Evolutionary conservation across 257 asterid species (phyloP).

Genomic region (Solanum sejunctum): DNA sequence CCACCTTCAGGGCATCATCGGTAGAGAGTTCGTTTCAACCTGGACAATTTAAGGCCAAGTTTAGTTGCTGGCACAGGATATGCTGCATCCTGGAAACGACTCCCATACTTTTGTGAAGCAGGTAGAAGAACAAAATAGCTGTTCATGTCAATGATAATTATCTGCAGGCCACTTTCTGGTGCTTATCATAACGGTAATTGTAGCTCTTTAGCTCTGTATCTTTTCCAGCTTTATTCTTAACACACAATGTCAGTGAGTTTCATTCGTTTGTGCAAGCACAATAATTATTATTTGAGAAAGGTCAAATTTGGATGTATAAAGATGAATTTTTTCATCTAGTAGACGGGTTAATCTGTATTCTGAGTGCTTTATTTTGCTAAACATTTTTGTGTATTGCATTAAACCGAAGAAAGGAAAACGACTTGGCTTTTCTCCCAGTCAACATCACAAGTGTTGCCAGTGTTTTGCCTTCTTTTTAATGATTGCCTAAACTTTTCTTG

Average conservation of each 20-base stretch:
- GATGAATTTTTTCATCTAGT: background rate
- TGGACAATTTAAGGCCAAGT: background rate
- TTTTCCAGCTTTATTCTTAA: background rate
- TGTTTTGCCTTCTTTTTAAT: background rate
- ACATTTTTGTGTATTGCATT: background rate
- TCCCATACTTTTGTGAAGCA: background rate
- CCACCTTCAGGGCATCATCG: conserved; percentile 47
- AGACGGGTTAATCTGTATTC: background rate
- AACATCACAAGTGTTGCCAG: background rate
- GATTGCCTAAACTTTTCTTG: background rate
- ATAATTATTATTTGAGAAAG: background rate
- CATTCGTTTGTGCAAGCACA: background rate
- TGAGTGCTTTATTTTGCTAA: background rate
- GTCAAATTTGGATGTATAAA: background rate
- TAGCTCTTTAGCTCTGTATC: background rate
- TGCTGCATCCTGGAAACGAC: background rate
- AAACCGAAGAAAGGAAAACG: background rate
- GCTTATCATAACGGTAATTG: background rate
- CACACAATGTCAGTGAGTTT: background rate
- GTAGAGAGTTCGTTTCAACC: conserved; percentile 7
- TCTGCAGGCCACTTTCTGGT: background rate
- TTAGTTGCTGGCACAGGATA: background rate
- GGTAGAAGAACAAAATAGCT: background rate
- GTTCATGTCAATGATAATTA: background rate
- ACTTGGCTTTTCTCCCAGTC: background rate